Evolutionary conservation across 495 filamentous ascomycete species (phyloP).

Genomic region (Penicillium daleae): DNA sequence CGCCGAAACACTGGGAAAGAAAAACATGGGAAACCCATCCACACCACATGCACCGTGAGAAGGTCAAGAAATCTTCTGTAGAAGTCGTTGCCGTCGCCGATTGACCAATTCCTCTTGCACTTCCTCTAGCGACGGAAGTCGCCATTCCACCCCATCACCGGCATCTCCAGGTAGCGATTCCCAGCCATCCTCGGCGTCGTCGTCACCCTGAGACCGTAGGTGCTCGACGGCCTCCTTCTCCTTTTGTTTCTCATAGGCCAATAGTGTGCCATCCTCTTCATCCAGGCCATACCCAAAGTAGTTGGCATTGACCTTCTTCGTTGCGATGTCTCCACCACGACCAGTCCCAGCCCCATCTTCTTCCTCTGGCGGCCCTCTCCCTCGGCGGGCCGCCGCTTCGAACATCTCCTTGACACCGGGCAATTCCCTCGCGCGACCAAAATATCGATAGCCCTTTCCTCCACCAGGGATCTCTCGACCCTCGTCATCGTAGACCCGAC

Average conservation of each 20-base stretch:
- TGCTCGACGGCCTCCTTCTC: constrained; percentile 79
- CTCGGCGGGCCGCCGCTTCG: constrained; percentile 64
- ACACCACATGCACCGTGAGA: constrained; percentile 6
- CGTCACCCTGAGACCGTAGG: constrained; percentile 53
- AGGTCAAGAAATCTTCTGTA: constrained; percentile 76
- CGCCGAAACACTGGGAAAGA: constrained; percentile 27
- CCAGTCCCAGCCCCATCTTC: constrained; percentile 62
- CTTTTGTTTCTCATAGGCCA: constrained; percentile 81
- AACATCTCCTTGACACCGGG: constrained; percentile 98
- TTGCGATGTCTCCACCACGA: constrained; percentile 67
- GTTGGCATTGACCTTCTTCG: constrained; percentile 84
- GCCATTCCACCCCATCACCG: constrained; percentile 84
- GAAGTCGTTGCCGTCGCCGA: constrained; percentile 74
- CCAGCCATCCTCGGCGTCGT: constrained; percentile 66
- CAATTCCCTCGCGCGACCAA: constrained; percentile 86
- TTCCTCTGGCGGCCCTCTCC: constrained; percentile 63
- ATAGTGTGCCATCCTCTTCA: constrained; percentile 85
- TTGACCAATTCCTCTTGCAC: constrained; percentile 93
- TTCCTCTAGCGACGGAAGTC: constrained; percentile 82
- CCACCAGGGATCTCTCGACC: constrained; percentile 88
- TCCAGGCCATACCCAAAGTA: constrained; percentile 96
- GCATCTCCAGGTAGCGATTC: constrained; percentile 83
- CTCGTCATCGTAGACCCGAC: constrained; percentile 86
- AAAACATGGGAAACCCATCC: constrained; percentile 13
- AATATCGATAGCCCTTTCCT: constrained; percentile 90